Percentiles rank a stretch among this genome's conserved stretches.
phyloP scores from a whole-genome alignment of 495 filamentous ascomycete species.

The Neurospora africana region DNA sequence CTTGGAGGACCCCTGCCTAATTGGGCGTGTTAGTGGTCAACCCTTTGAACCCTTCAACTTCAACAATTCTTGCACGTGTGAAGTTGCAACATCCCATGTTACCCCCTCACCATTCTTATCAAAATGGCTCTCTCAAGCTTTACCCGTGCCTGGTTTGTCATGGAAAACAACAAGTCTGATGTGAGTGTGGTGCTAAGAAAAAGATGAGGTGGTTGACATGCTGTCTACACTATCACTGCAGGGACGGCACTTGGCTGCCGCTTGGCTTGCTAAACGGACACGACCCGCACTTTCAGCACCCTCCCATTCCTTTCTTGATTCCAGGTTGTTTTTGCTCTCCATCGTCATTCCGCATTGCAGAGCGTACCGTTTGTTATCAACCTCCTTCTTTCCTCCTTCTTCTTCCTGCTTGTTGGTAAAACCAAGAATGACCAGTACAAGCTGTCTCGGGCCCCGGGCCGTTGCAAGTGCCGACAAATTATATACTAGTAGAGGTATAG shows the following conservation, averaged over 20 bases:
- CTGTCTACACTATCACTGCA: too few species aligned
- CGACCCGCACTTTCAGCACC: not conserved
- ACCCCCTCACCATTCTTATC: not conserved
- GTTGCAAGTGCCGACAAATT: not conserved
- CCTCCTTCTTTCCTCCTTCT: not conserved
- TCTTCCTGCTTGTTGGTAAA: not conserved
- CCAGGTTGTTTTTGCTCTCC: too few species aligned
- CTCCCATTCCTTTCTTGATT: too few species aligned
- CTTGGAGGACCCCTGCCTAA: not conserved
- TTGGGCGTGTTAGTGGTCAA: not conserved
- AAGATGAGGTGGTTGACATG: not conserved
- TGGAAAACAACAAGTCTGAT: not conserved
- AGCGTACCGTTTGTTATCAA: not conserved
- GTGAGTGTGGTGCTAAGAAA: not conserved
- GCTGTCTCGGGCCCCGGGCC: not conserved
- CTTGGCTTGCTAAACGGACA: not conserved
- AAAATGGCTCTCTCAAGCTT: not conserved
- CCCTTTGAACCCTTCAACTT: not conserved
- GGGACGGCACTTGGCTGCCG: not conserved
- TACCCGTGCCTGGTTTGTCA: not conserved
- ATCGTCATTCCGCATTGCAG: not conserved
- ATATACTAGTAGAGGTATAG: not conserved
- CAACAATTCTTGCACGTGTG: not conserved
- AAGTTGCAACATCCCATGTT: too few species aligned
- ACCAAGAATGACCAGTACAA: not conserved